These are phyloP conservation scores for Kuraishia hungarica DNA, from an alignment of 805 yeast species.

Conservation along the genomic window DNA sequence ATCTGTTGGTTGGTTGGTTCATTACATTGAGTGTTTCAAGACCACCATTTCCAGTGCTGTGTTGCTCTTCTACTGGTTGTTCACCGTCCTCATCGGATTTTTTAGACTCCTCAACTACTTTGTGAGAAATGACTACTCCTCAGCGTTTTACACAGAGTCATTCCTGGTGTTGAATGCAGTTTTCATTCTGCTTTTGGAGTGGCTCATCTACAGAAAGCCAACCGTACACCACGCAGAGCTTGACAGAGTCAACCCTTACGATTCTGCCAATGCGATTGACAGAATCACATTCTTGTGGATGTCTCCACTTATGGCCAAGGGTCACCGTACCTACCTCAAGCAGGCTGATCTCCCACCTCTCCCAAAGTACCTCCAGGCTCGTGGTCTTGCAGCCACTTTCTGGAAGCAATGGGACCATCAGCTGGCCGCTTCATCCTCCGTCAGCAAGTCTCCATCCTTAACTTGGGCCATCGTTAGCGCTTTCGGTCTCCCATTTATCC, in stretches of 20 bases:
- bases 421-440: constrained; percentile 18
- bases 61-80: constrained; percentile 70
- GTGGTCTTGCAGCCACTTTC: constrained; percentile 39
- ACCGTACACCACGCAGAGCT: constrained; percentile 20
- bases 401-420: constrained; percentile 55
- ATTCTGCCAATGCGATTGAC: constrained; percentile 40
- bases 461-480: constrained; percentile 48
- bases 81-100: constrained; percentile 37
- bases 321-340: constrained; percentile 36
- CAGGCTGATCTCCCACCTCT: constrained; percentile 67
- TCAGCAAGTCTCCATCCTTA: constrained; percentile 19
- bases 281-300: constrained; percentile 51
- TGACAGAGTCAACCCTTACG: constrained; percentile 33
- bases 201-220: constrained; percentile 25
- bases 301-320: constrained; percentile 47
- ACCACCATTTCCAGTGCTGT: constrained; percentile 57
- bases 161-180: constrained; percentile 29
- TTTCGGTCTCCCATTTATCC: constrained; percentile 62
- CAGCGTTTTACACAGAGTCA: constrained; percentile 18
- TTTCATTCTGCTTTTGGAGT: constrained; percentile 35
- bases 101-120: constrained; percentile 33
- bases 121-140: constrained; percentile 24
- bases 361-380: constrained; percentile 58
- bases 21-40: constrained; percentile 67
- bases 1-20: constrained; percentile 44